These are phyloP conservation scores for Ustilago cynodontis DNA, from an alignment of 1,284 basidiomycete genomes.

Conservation along the genomic window DNA sequence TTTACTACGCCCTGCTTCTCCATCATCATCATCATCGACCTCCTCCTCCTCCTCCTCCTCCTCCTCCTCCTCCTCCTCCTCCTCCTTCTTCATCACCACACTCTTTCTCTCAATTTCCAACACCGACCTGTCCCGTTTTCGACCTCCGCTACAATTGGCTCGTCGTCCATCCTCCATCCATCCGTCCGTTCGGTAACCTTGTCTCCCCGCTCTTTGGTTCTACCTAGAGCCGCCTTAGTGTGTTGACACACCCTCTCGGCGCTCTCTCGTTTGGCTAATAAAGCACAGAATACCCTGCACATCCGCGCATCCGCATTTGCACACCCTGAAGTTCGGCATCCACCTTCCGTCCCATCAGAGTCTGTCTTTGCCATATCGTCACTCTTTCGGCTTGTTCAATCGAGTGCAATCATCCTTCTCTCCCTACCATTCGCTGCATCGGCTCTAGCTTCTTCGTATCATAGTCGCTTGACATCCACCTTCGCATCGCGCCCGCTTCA, in stretches of 20 bases:
- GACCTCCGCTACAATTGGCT: constrained; percentile 22
- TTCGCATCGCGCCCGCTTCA: background rate
- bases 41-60: no score
- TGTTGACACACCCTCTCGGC: no score
- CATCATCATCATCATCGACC: constrained; percentile 3
- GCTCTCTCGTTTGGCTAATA: background rate
- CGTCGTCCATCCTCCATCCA: constrained; percentile 27
- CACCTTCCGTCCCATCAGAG: constrained; percentile 5
- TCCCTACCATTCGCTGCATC: constrained; percentile 6
- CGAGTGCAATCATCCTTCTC: background rate
- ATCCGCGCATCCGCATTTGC: constrained; percentile 1
- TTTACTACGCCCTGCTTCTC: background rate
- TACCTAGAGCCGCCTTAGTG: no score
- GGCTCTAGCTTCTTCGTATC: constrained; percentile 1
- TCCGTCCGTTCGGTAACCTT: background rate
- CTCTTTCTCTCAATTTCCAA: constrained; percentile 21
- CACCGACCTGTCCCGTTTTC: constrained; percentile 26
- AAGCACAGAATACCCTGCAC: background rate
- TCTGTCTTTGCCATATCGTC: background rate
- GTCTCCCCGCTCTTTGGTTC: no score
- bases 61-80: no score
- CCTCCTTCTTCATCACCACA: background rate
- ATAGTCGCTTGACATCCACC: background rate
- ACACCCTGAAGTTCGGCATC: constrained; percentile 8
- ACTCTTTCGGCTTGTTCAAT: constrained; percentile 4